phyloP scores from a whole-genome alignment of 2,329 filamentous ascomycete genomes.

The Fusarium sp. region DNA sequence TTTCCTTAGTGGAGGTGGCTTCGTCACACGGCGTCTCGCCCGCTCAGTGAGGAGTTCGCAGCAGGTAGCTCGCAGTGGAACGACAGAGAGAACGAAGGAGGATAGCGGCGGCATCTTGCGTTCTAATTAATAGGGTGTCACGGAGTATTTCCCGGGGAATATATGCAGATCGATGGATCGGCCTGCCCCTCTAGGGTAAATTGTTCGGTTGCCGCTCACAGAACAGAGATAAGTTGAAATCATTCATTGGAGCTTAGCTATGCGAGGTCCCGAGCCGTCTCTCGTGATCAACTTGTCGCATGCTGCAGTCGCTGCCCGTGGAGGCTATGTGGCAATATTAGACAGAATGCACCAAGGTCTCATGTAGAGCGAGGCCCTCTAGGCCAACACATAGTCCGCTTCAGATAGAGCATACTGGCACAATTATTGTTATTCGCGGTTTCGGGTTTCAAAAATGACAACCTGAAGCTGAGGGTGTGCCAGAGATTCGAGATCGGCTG shows the following conservation, averaged over 20 bases:
- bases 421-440: neutral
- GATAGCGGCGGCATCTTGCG: conserved; percentile 16
- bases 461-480: conserved; percentile 3
- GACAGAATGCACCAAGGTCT: neutral
- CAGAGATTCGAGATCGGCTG: neutral
- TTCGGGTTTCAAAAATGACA: neutral
- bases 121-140: conserved; percentile 34
- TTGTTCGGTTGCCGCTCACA: conserved; percentile 13
- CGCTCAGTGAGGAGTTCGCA: neutral
- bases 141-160: conserved; percentile 47
- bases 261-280: neutral
- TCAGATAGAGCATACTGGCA: conserved; percentile 1
- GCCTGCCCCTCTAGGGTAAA: conserved; percentile 36
- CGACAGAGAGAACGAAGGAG: neutral
- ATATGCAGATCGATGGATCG: conserved; percentile 29
- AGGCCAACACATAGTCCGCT: neutral
- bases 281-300: neutral
- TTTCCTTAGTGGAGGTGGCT: conserved; percentile 15
- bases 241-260: conserved; percentile 10
- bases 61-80: conserved; percentile 9
- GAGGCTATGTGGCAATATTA: neutral
- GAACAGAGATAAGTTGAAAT: neutral
- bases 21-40: conserved; percentile 15
- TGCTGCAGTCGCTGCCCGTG: neutral
- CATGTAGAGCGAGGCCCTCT: neutral